Percentiles rank a stretch among this genome's conserved stretches.
These are phyloP conservation scores for Chlamydomonas incerta DNA, from an alignment of 139 green algal species.

Conservation along the genomic window DNA sequence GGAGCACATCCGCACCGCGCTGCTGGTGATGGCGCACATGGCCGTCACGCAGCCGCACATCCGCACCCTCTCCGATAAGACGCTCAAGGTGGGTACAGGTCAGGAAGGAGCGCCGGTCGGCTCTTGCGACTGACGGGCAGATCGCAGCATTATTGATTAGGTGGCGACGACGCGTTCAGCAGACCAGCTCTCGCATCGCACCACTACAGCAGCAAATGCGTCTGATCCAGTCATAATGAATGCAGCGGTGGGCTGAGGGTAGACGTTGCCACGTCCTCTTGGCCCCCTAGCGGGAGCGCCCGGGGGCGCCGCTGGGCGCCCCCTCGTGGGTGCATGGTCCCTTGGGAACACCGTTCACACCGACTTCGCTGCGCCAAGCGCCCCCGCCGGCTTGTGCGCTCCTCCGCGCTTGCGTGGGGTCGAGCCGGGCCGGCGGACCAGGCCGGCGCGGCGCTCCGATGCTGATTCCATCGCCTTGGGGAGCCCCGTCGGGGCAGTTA, in stretches of 20 bases:
- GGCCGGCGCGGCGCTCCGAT: background rate
- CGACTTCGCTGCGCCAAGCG: background rate
- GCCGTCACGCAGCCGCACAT: constrained; percentile 71
- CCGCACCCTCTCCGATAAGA: constrained; percentile 52
- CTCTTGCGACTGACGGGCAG: no score
- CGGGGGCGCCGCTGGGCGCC: background rate
- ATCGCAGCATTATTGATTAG: no score
- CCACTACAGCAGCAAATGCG: no score
- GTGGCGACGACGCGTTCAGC: no score
- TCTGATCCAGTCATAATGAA: no score
- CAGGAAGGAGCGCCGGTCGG: no score
- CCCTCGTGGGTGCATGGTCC: constrained; percentile 29
- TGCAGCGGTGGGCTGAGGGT: constrained; percentile 13
- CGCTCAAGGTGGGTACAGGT: constrained; percentile 72
- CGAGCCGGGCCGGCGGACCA: background rate
- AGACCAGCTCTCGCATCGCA: no score
- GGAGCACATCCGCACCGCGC: constrained; percentile 43
- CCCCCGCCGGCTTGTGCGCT: background rate
- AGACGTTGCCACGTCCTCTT: constrained; percentile 24
- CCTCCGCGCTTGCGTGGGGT: background rate
- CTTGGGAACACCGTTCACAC: constrained; percentile 25
- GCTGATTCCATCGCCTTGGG: constrained; percentile 79
- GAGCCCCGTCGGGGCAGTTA: constrained; percentile 78
- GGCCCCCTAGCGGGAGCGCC: constrained; percentile 26
- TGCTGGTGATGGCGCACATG: constrained; percentile 76